phyloP scores from a whole-genome alignment of 352 stramenopile genomes.

The Phytophthora palmivora region DNA sequence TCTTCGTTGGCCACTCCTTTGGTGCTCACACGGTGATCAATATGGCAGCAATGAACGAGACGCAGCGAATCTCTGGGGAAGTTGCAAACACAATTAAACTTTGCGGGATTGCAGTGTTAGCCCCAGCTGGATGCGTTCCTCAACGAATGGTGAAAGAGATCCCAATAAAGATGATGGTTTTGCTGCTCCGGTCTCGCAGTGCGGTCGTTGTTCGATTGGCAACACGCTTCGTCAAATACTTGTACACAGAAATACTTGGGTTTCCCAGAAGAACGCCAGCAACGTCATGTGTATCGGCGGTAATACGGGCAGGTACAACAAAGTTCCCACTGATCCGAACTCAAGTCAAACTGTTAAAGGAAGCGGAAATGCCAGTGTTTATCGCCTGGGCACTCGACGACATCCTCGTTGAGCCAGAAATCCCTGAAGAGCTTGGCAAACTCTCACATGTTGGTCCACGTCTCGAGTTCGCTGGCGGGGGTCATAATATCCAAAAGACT shows the following conservation, averaged over 20 bases:
- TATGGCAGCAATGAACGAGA: constrained; percentile 38
- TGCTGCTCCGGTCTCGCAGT: constrained; percentile 31
- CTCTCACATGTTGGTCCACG: constrained; percentile 41
- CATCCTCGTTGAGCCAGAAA: constrained; percentile 47
- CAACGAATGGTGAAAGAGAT: constrained; percentile 49
- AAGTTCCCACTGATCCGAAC: constrained; percentile 50
- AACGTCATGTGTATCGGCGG: constrained; percentile 47
- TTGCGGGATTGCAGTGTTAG: constrained; percentile 49
- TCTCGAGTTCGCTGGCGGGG: constrained; percentile 51
- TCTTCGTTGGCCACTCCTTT: constrained; percentile 42
- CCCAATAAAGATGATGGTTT: constrained; percentile 36
- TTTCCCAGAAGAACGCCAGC: constrained; percentile 38
- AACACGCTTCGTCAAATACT: constrained; percentile 33
- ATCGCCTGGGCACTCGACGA: constrained; percentile 57
- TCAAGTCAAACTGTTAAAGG: constrained; percentile 35
- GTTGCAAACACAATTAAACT: constrained; percentile 25
- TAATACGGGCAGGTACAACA: constrained; percentile 50
- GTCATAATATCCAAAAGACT: constrained; percentile 76
- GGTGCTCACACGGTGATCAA: constrained; percentile 43
- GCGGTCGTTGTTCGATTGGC: constrained; percentile 33
- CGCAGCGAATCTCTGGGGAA: constrained; percentile 17
- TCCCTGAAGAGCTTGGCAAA: constrained; percentile 48
- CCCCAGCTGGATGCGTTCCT: constrained; percentile 48
- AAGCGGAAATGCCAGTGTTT: constrained; percentile 40
- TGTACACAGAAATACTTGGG: constrained; percentile 50